Conservation (phyloP, 1,284 basidiomycete species). For the Cutaneotrichosporon cyanovorans region DNA sequence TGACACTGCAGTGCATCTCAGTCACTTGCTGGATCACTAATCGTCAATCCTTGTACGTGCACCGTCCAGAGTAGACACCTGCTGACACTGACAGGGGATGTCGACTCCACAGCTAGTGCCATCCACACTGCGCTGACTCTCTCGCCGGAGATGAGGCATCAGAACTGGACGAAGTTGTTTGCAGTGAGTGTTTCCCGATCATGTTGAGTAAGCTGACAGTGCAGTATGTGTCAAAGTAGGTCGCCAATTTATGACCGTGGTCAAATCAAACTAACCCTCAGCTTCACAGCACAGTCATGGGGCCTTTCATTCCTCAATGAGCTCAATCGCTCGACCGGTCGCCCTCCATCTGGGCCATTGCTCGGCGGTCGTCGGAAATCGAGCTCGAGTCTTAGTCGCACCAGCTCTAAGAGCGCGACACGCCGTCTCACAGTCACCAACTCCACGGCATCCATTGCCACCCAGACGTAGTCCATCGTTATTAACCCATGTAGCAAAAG, state of each 20-base stretch:
- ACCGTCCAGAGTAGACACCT: neutral
- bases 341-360: conserved; percentile 21
- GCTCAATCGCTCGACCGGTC: conserved; percentile 42
- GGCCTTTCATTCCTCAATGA: conserved; percentile 82
- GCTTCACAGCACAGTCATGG: conserved; percentile 80
- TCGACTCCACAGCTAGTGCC: conserved; percentile 89
- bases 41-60: conserved; percentile 82
- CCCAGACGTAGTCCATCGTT: neutral
- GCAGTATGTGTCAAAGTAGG: conserved; percentile 71
- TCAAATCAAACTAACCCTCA: conserved; percentile 1
- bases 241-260: too few species aligned
- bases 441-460: conserved; percentile 3
- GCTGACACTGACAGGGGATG: conserved; percentile 53
- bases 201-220: conserved; percentile 44
- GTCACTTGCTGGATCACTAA: conserved; percentile 82
- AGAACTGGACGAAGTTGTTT: conserved; percentile 92
- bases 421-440: conserved; percentile 15
- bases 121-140: conserved; percentile 92
- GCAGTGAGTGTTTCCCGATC: conserved; percentile 61
- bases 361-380: conserved; percentile 16
- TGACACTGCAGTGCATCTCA: conserved; percentile 77
- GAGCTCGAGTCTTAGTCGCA: conserved; percentile 16
- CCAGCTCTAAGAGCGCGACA: conserved; percentile 16
- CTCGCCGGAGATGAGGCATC: conserved; percentile 66
- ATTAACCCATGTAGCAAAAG: too few species aligned